Conservation (phyloP, 352 stramenopile genomes). For the Globisporangium nagaii region DNA sequence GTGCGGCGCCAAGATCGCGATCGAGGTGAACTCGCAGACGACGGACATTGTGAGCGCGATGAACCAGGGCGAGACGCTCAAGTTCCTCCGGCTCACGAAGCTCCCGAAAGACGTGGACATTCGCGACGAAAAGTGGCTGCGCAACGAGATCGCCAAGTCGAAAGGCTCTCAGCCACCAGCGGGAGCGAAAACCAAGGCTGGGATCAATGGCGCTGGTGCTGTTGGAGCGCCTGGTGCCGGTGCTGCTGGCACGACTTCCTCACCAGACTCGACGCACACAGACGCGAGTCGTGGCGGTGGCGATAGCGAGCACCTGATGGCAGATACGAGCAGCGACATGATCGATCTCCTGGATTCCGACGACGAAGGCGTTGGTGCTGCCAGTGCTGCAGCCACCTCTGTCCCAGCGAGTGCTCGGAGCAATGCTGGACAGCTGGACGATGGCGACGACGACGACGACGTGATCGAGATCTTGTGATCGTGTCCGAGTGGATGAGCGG, state of each 20-base stretch:
- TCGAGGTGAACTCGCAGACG: constrained; percentile 70
- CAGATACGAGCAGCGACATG: constrained; percentile 32
- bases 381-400: background rate
- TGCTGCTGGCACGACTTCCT: background rate
- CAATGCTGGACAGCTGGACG: no score
- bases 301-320: constrained; percentile 1
- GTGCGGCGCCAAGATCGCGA: constrained; percentile 60
- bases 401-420: no score
- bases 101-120: constrained; percentile 66
- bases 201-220: background rate
- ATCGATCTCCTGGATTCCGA: constrained; percentile 63
- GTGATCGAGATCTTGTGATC: constrained; percentile 19
- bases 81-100: constrained; percentile 65
- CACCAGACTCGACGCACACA: constrained; percentile 15
- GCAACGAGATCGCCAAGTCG: constrained; percentile 62
- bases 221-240: background rate
- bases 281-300: constrained; percentile 10
- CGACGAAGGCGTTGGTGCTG: constrained; percentile 21
- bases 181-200: background rate
- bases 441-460: constrained; percentile 13
- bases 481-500: no score
- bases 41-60: constrained; percentile 79
- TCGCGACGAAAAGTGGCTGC: constrained; percentile 63
- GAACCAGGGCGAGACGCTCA: constrained; percentile 47
- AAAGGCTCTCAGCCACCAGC: constrained; percentile 16